Base-by-base conservation (phyloP, 2,329 filamentous ascomycete species). In the Diaporthe capsici region DNA sequence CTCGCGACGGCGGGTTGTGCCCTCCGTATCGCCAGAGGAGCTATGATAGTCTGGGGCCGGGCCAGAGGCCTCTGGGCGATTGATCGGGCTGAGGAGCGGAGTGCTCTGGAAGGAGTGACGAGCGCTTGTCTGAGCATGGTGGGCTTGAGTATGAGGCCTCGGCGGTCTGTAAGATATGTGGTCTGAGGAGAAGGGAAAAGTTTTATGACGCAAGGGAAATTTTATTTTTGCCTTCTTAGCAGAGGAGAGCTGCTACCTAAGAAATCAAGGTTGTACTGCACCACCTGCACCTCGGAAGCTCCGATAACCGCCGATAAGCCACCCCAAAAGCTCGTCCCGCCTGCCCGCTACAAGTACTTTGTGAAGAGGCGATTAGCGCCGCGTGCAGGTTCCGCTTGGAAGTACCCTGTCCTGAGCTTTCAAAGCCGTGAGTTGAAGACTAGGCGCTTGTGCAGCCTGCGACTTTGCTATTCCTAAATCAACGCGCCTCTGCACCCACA, bases 121-220 rank as follows among this genome's bases (percentile, higher is more conserved):
- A 88, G 76, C 73, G 84, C 83, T 81, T 88, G 86, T 80, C 86
- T 86, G 78, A 89, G 83, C 87, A 89, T 89, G 47, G 73, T 81
- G 71, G 72, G 34, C 37, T 37, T 72, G 37, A 58, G 15, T 71
- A 37, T 28, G 51, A 49, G 49, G 44, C 51, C 60, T 72, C 51
- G 34, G 31, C 39, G 25, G 55, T 34, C n/a, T 53, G 44, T 25
- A 47, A 53, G 44, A 75, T 49, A 74, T 57, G 77, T 75, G 74
- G 42, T 57, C 34, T 70, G 47, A 44, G 34, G 37, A 42, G 9
- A 39, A 47, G 37, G n/a, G 28, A 60, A 70, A 47, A 71, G 37
- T 76, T 78, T 79, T 78, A 78, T 76, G 76, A 78, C 76, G 72
- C 75, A 73, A 55, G 55, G 76, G 70, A 76, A 76, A 68, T 74